A percentile compares a stretch with the other conserved stretches of the same genome.
phyloP scores from a whole-genome alignment of 139 green algal species.

The Picocystis salinarum region DNA sequence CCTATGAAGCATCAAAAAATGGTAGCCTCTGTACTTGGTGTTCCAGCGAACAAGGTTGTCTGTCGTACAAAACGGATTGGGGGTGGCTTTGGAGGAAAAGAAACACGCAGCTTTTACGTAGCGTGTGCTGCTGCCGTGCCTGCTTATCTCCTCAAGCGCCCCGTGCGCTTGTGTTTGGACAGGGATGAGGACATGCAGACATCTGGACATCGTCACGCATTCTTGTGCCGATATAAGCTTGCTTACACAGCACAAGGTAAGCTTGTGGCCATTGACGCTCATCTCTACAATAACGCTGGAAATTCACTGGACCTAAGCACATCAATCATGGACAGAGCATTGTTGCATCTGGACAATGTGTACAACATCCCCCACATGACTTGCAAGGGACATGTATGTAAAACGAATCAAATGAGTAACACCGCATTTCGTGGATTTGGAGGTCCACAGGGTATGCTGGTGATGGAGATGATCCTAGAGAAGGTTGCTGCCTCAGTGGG shows the following conservation, averaged over 20 bases:
- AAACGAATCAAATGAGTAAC: slow-evolving; percentile 73
- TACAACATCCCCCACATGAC: slow-evolving; percentile 53
- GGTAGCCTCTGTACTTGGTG: slow-evolving; percentile 47
- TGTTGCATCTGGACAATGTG: slow-evolving; percentile 60
- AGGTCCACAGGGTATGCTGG: slow-evolving; percentile 43
- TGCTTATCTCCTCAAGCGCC: slow-evolving; percentile 39
- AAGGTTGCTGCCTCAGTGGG: slow-evolving; percentile 26
- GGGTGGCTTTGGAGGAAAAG: slow-evolving; percentile 93
- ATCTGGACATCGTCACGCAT: slow-evolving; percentile 70
- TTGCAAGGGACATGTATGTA: slow-evolving; percentile 45
- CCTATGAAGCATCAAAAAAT: slow-evolving; percentile 63
- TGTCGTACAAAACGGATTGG: slow-evolving; percentile 75
- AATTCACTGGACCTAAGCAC: slow-evolving; percentile 60
- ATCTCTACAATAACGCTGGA: slow-evolving; percentile 80
- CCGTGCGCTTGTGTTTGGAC: slow-evolving; percentile 64
- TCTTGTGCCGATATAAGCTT: slow-evolving; percentile 58
- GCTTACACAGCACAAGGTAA: slow-evolving; percentile 31
- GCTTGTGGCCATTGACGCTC: slow-evolving; percentile 50
- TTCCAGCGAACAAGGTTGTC: slow-evolving; percentile 70
- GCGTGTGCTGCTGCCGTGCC: slow-evolving; percentile 51
- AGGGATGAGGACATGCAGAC: slow-evolving; percentile 84
- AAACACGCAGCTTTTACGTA: slow-evolving; percentile 63
- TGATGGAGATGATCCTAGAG: slow-evolving; percentile 63
- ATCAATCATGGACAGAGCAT: slow-evolving; percentile 67
- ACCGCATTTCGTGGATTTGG: slow-evolving; percentile 91